Percentiles rank a stretch among this genome's conserved stretches.
Evolutionary conservation across 2,329 filamentous ascomycete genomes (phyloP).

Genomic region (Colletotrichum sp.): DNA sequence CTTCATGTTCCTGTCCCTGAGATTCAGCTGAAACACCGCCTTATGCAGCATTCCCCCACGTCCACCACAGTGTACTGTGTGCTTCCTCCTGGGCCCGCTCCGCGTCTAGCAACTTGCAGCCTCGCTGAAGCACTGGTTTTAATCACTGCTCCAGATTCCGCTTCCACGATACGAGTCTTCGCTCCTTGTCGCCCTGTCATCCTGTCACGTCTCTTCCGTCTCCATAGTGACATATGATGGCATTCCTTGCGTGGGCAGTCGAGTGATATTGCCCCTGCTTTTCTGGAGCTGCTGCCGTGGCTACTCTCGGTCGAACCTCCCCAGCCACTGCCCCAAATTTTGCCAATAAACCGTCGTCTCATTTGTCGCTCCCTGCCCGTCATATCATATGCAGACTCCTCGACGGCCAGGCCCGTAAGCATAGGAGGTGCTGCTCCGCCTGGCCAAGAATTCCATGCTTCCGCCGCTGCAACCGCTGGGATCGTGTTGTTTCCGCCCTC

Average conservation of each 20-base stretch:
- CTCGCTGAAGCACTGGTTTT: not conserved
- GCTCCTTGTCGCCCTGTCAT: not conserved
- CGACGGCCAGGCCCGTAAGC: not conserved
- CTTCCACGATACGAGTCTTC: not conserved
- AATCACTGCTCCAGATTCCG: not conserved
- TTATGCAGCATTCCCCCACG: not conserved
- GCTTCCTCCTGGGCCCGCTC: not conserved
- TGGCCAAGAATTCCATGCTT: not conserved
- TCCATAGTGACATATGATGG: not conserved
- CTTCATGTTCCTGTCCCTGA: not conserved
- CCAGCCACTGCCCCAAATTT: not conserved
- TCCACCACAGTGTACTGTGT: too few relatives aligned
- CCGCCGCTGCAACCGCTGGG: not conserved
- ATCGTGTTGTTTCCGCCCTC: not conserved
- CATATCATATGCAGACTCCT: not conserved
- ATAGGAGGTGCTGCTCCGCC: not conserved
- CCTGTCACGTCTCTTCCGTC: not conserved
- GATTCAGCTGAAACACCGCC: not conserved
- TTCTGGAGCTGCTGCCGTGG: not conserved
- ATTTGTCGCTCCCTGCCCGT: not conserved
- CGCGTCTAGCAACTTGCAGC: not conserved
- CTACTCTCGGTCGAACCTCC: not conserved
- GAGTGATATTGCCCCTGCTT: not conserved
- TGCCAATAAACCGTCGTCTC: not conserved
- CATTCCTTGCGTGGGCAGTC: not conserved